phyloP scores from a whole-genome alignment of 768 basidiomycete species.

The Holtermannia corniformis region DNA sequence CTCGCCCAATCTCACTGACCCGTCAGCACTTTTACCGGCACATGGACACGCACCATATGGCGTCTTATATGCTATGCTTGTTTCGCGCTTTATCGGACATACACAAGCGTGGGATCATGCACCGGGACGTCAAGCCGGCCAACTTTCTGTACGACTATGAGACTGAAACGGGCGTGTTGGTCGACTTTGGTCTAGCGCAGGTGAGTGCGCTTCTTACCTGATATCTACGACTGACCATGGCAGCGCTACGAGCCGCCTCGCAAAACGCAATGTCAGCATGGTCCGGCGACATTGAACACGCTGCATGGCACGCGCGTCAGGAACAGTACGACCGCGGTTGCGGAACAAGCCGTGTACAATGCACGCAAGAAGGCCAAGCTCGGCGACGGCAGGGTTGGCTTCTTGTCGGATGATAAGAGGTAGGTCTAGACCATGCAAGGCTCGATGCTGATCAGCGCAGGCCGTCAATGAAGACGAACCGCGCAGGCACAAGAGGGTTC shows the following conservation, averaged over 20 bases:
- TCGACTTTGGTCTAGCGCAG: constrained; percentile 92
- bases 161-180: constrained; percentile 71
- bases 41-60: constrained; percentile 66
- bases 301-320: constrained; percentile 59
- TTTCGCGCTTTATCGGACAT: constrained; percentile 83
- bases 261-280: constrained; percentile 59
- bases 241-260: constrained; percentile 37
- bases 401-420: constrained; percentile 37
- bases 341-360: constrained; percentile 41
- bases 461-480: constrained; percentile 80
- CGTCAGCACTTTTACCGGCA: constrained; percentile 59
- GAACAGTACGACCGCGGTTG: constrained; percentile 45
- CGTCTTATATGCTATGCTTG: constrained; percentile 79
- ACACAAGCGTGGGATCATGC: constrained; percentile 75
- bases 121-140: constrained; percentile 95
- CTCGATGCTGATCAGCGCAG: constrained; percentile 41
- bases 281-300: constrained; percentile 50
- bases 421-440: not conserved
- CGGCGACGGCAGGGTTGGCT: constrained; percentile 35
- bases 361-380: constrained; percentile 31
- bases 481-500: constrained; percentile 94
- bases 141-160: constrained; percentile 90
- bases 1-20: constrained; percentile 1
- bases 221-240: not conserved
- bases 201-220: constrained; percentile 46